Percentiles rank a stretch among this genome's conserved stretches.
Conservation (phyloP, 129 eudicot genomes). For the Helichrysum umbraculigerum region DNA sequence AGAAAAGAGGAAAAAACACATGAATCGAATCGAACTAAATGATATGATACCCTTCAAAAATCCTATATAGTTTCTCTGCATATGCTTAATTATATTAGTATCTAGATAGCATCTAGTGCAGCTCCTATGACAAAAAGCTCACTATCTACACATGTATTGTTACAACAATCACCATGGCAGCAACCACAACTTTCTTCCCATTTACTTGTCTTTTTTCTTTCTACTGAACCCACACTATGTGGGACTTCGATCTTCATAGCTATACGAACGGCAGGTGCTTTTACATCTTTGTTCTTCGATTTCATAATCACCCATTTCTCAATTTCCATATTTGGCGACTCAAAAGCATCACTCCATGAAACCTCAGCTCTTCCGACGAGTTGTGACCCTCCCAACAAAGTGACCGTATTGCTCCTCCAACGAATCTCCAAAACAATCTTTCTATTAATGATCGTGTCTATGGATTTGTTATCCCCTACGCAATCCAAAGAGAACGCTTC, state of each 20-base stretch:
- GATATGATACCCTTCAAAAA: neutral
- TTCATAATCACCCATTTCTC: conserved; percentile 58
- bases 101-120: conserved; percentile 42
- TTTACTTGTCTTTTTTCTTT: conserved; percentile 24
- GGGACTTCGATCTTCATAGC: conserved; percentile 42
- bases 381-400: conserved; percentile 50
- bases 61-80: neutral
- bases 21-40: neutral
- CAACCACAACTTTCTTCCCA: conserved; percentile 30
- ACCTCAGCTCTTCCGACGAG: conserved; percentile 54
- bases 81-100: neutral
- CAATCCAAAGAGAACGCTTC: conserved; percentile 59
- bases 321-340: conserved; percentile 44
- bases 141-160: conserved; percentile 28
- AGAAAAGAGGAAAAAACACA: no score
- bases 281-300: conserved; percentile 25
- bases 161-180: conserved; percentile 34
- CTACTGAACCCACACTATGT: conserved; percentile 6
- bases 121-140: conserved; percentile 48
- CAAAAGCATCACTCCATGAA: conserved; percentile 53
- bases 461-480: conserved; percentile 45
- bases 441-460: conserved; percentile 38
- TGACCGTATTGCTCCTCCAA: conserved; percentile 15
- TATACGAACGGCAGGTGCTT: conserved; percentile 52
- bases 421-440: conserved; percentile 53